Evolutionary conservation across 2,329 filamentous ascomycete genomes (phyloP), one percentile per base, ranked within the genome.

Genomic region (Coniochaeta ligniaria): DNA sequence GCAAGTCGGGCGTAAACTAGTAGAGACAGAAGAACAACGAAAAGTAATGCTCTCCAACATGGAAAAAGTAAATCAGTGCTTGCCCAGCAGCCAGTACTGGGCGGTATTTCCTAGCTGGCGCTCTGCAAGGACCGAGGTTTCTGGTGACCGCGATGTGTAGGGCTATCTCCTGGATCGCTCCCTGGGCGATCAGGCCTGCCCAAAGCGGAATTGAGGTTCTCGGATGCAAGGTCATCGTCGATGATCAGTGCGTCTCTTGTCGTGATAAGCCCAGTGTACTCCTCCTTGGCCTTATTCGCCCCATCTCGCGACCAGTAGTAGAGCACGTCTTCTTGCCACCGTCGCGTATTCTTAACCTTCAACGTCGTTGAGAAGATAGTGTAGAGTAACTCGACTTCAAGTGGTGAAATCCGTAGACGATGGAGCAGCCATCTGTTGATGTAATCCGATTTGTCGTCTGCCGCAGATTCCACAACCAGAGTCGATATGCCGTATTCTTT

Each of bases 401-500:
- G 66, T 0, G 78, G 72, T 2, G 78, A 80, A 16, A 73, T 70
- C 38, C 80, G 76, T 45, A 84, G 72, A 47, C 78, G 76, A 56
- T 83, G 78, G 14, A 84, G 72, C 2, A 84, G 69, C 82, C 82
- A 84, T 45, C 79, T 73, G 63, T 78, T 79, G 65, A 84, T 75
- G 60, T 75, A 81, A 57, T 81, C 76, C 1, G 68, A 70, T 63
- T 76, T 79, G 64, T 75, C 73, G 2, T 73, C 74, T 2, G 67
- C 65, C 12, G 72, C 66, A 3, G 70, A 65, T 2, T 76, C 74
- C 26, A 64, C 65, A 57, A 82, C 67, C 12, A 82, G 72, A 6
- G 69, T 73, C 50, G 77, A 70, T 58, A 83, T 83, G 35, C 72
- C 73, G n/a, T 74, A 75, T 66, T 83, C 81, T 61, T 80, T 83